Base-by-base conservation (phyloP, 2,329 filamentous ascomycete genomes). In the Aspergillus alliaceus region DNA sequence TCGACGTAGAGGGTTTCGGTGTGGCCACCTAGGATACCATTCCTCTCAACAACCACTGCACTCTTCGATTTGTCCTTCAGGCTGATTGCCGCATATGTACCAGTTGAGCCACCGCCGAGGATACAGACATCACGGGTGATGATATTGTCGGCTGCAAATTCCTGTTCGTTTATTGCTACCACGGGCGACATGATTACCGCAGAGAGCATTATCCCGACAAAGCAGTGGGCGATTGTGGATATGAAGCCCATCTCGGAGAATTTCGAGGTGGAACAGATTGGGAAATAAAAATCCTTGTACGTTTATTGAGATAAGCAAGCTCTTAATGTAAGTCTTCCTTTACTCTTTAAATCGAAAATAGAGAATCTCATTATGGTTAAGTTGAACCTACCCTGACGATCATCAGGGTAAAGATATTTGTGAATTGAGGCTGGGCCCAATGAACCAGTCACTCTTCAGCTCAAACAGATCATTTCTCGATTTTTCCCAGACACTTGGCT, bases 21-120 rank as follows among this genome's bases (percentile, higher is more conserved):
- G 53, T 75, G 69, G 18, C 74, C 74, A 14, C 75, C 75, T 8
- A 77, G 63, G 5, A 50, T 18, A n/a, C 31, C 58, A n/a, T 72
- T 61, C 29, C 67, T 69, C 56, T 78, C 75, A 22, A 78, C 59
- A 0, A 78, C 57, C 2, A 70, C 62, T 3, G 76, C 67, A 1
- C 66, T 69, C 52, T 73, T 70, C 3, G 63, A 62, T 46, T 62
- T 27, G 46, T 75, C 70, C 7, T 61, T 60, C 1, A 77, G 60
- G 6, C 61, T 59, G 40, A 76, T 64, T 20, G 70, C 72, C 1
- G 69, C 64, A 56, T 75, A 72, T 2, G 71, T 71, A 8, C 74
- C 73, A 12, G 66, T 62, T 5, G 71, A 65, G 14, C 74, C 74
- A 15, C 72, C 73, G 1, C 74, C 74, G 25, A 76, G 64, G 12